A percentile compares a stretch with the other conserved stretches of the same genome.
These are phyloP conservation scores for Mycena floridula DNA, from an alignment of 768 basidiomycete species.

Conservation along the genomic window DNA sequence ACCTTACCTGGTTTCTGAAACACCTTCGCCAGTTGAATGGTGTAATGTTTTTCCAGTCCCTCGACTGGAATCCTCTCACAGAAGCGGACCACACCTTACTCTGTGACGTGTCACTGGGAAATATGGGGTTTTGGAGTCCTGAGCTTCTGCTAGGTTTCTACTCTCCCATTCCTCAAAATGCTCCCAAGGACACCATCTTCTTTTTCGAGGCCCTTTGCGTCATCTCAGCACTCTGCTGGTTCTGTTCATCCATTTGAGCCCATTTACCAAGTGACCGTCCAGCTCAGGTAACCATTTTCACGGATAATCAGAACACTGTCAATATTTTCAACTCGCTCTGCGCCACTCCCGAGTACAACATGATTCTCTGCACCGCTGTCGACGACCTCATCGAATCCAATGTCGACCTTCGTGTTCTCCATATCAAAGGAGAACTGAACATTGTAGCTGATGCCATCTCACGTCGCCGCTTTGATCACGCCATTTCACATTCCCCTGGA, in stretches of 20 bases:
- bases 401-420: slow-evolving; percentile 16
- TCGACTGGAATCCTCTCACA: slow-evolving; percentile 2
- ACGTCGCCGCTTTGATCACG: slow-evolving; percentile 1
- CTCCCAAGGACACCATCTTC: slow-evolving; percentile 7
- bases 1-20: not conserved
- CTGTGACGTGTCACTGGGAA: not conserved
- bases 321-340: slow-evolving; percentile 11
- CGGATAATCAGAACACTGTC: slow-evolving; percentile 14
- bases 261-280: not conserved
- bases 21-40: slow-evolving; percentile 2
- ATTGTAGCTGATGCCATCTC: slow-evolving; percentile 26
- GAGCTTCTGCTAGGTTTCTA: slow-evolving; percentile 4
- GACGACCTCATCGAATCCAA: slow-evolving; percentile 8
- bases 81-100: slow-evolving; percentile 1
- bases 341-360: slow-evolving; percentile 16
- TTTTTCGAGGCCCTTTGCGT: slow-evolving; percentile 3
- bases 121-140: slow-evolving; percentile 7
- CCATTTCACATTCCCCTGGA: not conserved
- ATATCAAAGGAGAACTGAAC: slow-evolving; percentile 20
- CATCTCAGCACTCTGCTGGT: slow-evolving; percentile 2
- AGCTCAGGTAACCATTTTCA: slow-evolving; percentile 5
- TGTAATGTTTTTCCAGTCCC: not conserved
- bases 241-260: not conserved
- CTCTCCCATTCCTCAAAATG: not conserved
- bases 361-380: slow-evolving; percentile 12